Evolutionary conservation across 2,329 filamentous ascomycete genomes (phyloP).

Genomic region (Aspergillus sp.): DNA sequence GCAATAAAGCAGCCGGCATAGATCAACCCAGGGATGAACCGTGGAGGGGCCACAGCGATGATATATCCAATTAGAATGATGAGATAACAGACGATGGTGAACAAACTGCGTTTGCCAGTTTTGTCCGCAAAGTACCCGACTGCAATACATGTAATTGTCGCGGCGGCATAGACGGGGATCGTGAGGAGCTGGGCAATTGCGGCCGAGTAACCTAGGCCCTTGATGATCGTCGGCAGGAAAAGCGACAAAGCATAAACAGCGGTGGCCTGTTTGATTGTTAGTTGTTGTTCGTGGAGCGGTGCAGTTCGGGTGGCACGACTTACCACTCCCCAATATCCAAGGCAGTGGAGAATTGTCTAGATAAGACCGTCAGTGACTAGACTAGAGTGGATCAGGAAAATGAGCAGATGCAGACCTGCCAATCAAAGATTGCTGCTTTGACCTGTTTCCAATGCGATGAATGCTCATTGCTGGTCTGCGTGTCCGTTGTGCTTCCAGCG

Average conservation of each 20-base stretch:
- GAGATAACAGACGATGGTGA: slow-evolving; percentile 54
- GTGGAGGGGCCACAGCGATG: slow-evolving; percentile 48
- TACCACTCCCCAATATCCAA: slow-evolving; percentile 2
- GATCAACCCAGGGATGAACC: slow-evolving; percentile 45
- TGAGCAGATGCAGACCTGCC: slow-evolving; percentile 39
- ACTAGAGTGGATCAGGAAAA: background rate
- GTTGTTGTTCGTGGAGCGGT: background rate
- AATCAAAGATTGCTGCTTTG: slow-evolving; percentile 44
- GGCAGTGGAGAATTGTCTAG: background rate
- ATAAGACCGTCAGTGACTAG: background rate
- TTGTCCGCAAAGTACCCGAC: slow-evolving; percentile 63
- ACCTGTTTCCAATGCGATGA: slow-evolving; percentile 43
- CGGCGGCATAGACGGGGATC: slow-evolving; percentile 46
- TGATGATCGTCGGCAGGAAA: slow-evolving; percentile 48
- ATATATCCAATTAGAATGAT: slow-evolving; percentile 51
- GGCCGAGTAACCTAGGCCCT: slow-evolving; percentile 44
- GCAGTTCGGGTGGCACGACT: background rate
- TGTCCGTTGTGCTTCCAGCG: slow-evolving; percentile 23
- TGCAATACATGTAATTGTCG: slow-evolving; percentile 41
- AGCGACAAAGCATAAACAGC: slow-evolving; percentile 40
- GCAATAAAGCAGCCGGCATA: slow-evolving; percentile 56
- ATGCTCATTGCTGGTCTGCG: slow-evolving; percentile 15
- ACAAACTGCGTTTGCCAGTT: slow-evolving; percentile 56
- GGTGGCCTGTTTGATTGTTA: background rate
- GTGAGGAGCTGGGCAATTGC: slow-evolving; percentile 47